phyloP scores from a whole-genome alignment of 306 rosid genomes.

The Cucumis sativus region DNA sequence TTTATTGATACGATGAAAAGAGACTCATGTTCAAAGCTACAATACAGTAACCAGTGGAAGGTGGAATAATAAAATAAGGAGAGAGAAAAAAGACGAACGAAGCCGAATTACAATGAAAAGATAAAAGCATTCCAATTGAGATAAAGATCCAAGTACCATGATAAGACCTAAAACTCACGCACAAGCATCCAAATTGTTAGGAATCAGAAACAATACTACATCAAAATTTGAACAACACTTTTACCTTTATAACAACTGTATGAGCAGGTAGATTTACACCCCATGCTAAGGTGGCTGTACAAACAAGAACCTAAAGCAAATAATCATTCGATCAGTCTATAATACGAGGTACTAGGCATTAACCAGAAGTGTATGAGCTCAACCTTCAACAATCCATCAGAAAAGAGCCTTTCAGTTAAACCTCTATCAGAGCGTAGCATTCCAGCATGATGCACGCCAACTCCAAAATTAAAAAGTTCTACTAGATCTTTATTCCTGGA shows the following conservation, averaged over 20 bases:
- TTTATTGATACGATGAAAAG: no score
- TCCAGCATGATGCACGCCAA: slow-evolving; percentile 98
- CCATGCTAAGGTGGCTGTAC: slow-evolving; percentile 99
- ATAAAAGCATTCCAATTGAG: neutral
- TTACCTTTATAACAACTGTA: slow-evolving; percentile 93
- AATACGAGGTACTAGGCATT: neutral
- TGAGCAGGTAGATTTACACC: slow-evolving; percentile 98
- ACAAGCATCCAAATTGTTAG: neutral
- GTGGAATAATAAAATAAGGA: no score
- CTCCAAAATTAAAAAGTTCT: slow-evolving; percentile 70
- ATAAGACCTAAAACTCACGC: neutral
- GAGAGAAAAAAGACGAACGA: no score
- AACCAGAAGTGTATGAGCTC: slow-evolving; percentile 13
- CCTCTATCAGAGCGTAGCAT: slow-evolving; percentile 95
- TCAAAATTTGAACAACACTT: slow-evolving; percentile 9
- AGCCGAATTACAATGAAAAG: no score
- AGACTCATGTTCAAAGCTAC: no score
- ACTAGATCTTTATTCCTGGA: slow-evolving; percentile 93
- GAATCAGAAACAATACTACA: neutral
- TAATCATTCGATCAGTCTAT: slow-evolving; percentile 4
- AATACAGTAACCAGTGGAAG: no score
- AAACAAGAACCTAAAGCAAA: slow-evolving; percentile 74
- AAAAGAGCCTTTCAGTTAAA: slow-evolving; percentile 85
- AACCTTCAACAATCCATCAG: slow-evolving; percentile 88
- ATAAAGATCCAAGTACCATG: neutral